Evolutionary conservation across 257 asterid species (phyloP).

Genomic region (Paraleonurus japonicus): DNA sequence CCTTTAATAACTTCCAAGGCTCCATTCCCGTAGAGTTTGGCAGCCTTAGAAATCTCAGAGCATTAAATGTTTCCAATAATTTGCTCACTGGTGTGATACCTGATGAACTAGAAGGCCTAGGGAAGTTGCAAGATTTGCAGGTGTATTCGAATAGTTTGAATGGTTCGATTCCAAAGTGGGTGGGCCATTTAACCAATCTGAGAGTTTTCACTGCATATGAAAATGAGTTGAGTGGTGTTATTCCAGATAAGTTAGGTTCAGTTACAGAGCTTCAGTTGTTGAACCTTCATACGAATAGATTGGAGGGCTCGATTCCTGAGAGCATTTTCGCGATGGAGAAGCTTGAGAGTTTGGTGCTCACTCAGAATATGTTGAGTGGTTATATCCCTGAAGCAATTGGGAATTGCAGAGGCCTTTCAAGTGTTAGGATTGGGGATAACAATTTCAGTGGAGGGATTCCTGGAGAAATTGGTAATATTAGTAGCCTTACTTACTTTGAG

Average conservation of each 20-base stretch:
- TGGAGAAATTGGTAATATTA: constrained; percentile 66
- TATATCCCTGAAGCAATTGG: constrained; percentile 66
- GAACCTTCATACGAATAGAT: constrained; percentile 83
- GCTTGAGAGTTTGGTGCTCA: constrained; percentile 68
- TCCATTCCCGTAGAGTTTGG: constrained; percentile 65
- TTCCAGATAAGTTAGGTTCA: constrained; percentile 72
- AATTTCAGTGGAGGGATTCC: constrained; percentile 69
- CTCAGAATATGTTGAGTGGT: constrained; percentile 74
- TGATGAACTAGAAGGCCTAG: constrained; percentile 57
- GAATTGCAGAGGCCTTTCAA: constrained; percentile 67
- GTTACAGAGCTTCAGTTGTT: constrained; percentile 50
- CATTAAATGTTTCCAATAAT: constrained; percentile 70
- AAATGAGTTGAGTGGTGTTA: constrained; percentile 67
- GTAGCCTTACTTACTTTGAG: constrained; percentile 91
- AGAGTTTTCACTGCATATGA: constrained; percentile 83
- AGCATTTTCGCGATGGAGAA: constrained; percentile 71
- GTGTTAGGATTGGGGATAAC: constrained; percentile 82
- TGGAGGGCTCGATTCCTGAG: constrained; percentile 79
- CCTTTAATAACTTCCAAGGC: constrained; percentile 67
- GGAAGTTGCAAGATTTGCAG: constrained; percentile 63
- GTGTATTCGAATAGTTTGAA: constrained; percentile 60
- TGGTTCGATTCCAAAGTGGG: constrained; percentile 85
- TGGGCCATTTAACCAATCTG: constrained; percentile 61
- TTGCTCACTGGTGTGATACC: constrained; percentile 62
- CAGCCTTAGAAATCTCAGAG: constrained; percentile 49